Evolutionary conservation across 2,329 filamentous ascomycete species (phyloP), one percentile per base, ranked within the genome.

Genomic region (Fusarium sp.): DNA sequence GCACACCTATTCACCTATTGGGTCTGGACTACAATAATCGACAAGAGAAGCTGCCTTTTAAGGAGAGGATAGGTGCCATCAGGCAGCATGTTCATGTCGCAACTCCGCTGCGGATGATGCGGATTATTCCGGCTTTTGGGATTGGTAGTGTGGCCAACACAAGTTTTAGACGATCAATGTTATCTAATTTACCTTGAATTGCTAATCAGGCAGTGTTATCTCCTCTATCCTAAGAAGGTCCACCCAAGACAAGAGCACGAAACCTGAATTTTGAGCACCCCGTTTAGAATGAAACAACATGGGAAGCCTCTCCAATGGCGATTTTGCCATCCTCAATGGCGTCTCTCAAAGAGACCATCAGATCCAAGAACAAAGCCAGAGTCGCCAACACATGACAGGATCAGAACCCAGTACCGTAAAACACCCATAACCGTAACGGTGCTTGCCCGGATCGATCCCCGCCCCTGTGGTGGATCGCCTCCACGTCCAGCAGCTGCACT

Each of bases 91-190:
- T 59, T 6, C 29, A 56, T 9, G 29, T 72, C n/a, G 69, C 69
- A 42, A 69, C 68, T 4, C 64, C 69, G 18, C 38, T 72, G 35
- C 54, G 69, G 24, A 70, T 72, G 69, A 56, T 65, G 16, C 34
- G 69, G 13, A 56, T 70, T 7, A 52, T 72, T 20, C 69, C 69
- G 0, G 67, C 62, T 3, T 72, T 72, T 56, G 67, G 69, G 8
- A 50, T 72, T 6, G 69, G 69, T 0, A 70, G 59, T n/a, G 64
- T 72, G 10, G 69, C 64, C 8, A 72, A 70, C 5, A 72, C 69
- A 4, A 62, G 60, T 18, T 72, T 63, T 29, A 69, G 69, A 35
- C 69, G 56, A 38, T 59, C 56, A 27, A 38, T 37, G 56, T 8
- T 59, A 40, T 40, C 56, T 2, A 20, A 10, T 29, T 38, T 40